These are phyloP conservation scores for Hibiscus tridactylites DNA, from an alignment of 345 rosid genomes.

Conservation along the genomic window DNA sequence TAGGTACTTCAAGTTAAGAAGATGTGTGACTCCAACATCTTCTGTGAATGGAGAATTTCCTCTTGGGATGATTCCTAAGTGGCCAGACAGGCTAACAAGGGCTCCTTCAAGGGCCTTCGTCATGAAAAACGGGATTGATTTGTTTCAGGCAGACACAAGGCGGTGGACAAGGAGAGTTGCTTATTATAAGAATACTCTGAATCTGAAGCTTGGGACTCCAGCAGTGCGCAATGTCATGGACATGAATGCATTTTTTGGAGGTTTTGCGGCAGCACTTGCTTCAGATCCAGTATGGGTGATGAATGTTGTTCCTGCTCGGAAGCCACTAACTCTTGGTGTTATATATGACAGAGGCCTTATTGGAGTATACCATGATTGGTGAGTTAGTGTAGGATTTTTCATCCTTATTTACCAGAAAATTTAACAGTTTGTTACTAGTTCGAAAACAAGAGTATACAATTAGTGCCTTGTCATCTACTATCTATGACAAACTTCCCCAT, in stretches of 20 bases:
- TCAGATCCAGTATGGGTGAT: constrained; percentile 90
- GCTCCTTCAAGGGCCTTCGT: constrained; percentile 58
- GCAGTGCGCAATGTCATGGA: constrained; percentile 82
- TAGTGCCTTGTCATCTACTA: constrained; percentile 2
- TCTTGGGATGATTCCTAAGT: constrained; percentile 56
- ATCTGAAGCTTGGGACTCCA: constrained; percentile 62
- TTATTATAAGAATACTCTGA: constrained; percentile 58
- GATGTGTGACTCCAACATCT: constrained; percentile 52
- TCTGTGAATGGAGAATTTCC: constrained; percentile 55
- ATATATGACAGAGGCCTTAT: constrained; percentile 84
- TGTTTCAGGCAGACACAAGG: constrained; percentile 79
- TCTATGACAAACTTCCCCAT: neutral
- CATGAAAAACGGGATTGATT: constrained; percentile 66
- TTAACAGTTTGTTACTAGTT: no score
- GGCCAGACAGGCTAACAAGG: constrained; percentile 75
- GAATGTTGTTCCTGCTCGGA: constrained; percentile 86
- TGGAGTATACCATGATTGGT: constrained; percentile 86
- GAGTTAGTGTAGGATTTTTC: constrained; percentile 18
- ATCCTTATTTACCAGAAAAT: neutral
- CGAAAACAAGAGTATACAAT: neutral
- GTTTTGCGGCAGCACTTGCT: constrained; percentile 77
- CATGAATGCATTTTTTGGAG: constrained; percentile 92
- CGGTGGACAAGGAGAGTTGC: constrained; percentile 84
- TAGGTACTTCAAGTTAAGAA: constrained; percentile 78
- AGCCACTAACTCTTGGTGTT: constrained; percentile 64